These are phyloP conservation scores for Cutaneotrichosporon mucoides DNA, from an alignment of 1,284 basidiomycete species.

Conservation along the genomic window DNA sequence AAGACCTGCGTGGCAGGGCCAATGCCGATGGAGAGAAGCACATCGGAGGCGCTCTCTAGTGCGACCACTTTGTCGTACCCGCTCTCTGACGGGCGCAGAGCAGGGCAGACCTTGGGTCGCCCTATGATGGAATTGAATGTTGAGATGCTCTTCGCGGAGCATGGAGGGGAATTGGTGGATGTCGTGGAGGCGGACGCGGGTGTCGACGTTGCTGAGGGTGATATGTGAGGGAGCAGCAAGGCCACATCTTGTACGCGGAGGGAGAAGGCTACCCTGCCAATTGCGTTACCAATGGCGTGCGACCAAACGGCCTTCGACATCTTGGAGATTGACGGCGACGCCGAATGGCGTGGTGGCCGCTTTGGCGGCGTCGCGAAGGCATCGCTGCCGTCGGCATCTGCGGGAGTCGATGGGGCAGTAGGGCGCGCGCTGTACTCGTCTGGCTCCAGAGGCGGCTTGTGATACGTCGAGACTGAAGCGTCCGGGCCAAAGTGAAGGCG, in stretches of 20 bases:
- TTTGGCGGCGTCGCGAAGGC: constrained; percentile 3
- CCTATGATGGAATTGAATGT: background rate
- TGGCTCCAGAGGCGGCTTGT: background rate
- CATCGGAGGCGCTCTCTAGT: constrained; percentile 23
- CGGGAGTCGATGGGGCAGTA: background rate
- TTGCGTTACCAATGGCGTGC: constrained; percentile 34
- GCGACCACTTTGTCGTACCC: constrained; percentile 25
- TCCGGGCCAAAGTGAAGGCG: constrained; percentile 20
- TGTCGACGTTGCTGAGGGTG: too few species aligned
- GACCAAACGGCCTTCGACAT: constrained; percentile 24
- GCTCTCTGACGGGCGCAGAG: background rate
- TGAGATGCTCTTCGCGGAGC: background rate
- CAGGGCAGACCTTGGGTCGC: background rate
- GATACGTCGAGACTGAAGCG: background rate
- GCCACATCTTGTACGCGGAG: constrained; percentile 23
- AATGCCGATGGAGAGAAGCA: constrained; percentile 29
- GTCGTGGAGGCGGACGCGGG: too few species aligned
- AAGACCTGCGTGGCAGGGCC: constrained; percentile 35
- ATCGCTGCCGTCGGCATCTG: background rate
- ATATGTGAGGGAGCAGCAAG: constrained; percentile 27
- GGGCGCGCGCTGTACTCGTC: background rate
- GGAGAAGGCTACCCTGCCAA: constrained; percentile 32
- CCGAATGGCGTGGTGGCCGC: constrained; percentile 27
- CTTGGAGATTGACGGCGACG: background rate
- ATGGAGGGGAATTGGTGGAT: background rate